Evolutionary conservation across 306 rosid genomes (phyloP), one percentile per base, ranked within the genome.

Genomic region (Rosa lucieae): DNA sequence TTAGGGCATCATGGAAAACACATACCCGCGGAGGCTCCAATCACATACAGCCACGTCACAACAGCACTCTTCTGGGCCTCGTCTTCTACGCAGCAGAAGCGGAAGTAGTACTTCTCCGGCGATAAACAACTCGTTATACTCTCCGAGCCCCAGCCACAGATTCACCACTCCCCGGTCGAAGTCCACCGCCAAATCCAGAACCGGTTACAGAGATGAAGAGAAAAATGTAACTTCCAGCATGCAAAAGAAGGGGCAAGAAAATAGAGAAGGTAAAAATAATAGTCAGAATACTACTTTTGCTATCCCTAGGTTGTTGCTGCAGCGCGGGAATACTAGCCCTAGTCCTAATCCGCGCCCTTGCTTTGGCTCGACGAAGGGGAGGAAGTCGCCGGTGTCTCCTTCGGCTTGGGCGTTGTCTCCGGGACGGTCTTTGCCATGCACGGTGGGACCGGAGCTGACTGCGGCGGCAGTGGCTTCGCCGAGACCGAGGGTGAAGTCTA

Each of bases 361-460:
- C 37, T 42, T 39, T 44, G 79, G 83, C 26, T 73, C 82, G 4
- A 80, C 87, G 6, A 90, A 71, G 87, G 82, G 71, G 48, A 67
- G 71, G 48, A 67, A 67, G 26, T 39, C 71, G 0, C 20, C 56
- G 6, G 65, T 63, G 5, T 78, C 86, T 23, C 89, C 93, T 2
- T 92, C 97, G 0, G 97, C 98, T 0, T 94, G 98, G 98, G 97
- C 97, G 0, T 77, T 94, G 52, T 94, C 98, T 0, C 97, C 97
- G 0, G 97, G 90, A 18, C 61, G 88, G 75, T 77, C 84, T 43
- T 70, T 87, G 8, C 77, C 89, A 3, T 77, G 68, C 51, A 78
- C 87, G 20, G 23, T 47, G 5, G 80, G 61, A 23, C 58, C 75
- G 0, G 78, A 80, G 37, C 2, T 20, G 29, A 67, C 48, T 39